phyloP scores from a whole-genome alignment of 495 filamentous ascomycete genomes.

The Hypoxylon rickii region DNA sequence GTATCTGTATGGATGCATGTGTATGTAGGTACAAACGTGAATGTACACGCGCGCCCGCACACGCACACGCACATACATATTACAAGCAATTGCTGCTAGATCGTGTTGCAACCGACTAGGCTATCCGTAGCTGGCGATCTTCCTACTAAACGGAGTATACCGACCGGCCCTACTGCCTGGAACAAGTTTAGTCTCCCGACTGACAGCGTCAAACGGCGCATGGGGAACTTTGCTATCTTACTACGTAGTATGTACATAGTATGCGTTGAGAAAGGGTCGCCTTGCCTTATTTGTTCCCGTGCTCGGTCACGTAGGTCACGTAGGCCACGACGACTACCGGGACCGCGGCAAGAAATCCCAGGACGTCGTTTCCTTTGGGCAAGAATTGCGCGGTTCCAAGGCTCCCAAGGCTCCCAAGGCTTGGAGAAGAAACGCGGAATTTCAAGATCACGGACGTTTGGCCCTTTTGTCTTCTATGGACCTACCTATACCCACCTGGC shows the following conservation, averaged over 20 bases:
- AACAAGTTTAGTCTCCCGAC: constrained; percentile 40
- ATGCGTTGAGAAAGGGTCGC: not conserved
- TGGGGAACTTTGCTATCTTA: not conserved
- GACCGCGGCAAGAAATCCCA: not conserved
- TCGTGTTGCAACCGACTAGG: constrained; percentile 41
- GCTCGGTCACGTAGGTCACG: too few species aligned
- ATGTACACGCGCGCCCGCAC: too few species aligned
- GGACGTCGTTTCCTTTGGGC: too few species aligned
- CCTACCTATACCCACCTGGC: too few species aligned
- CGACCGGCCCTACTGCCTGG: constrained; percentile 44
- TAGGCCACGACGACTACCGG: not conserved
- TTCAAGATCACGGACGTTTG: too few species aligned
- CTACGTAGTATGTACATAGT: not conserved
- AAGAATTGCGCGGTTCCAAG: too few species aligned
- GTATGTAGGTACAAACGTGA: too few species aligned
- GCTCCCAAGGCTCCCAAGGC: too few species aligned
- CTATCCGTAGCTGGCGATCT: constrained; percentile 43
- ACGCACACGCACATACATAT: too few species aligned
- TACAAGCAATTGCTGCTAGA: constrained; percentile 37
- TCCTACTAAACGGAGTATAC: constrained; percentile 43
- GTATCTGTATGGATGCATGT: constrained; percentile 5
- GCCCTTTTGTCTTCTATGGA: too few species aligned
- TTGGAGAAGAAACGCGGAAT: too few species aligned
- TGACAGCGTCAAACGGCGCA: constrained; percentile 18
- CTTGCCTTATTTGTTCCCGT: too few species aligned